Percentiles rank a stretch among this genome's conserved stretches.
These are phyloP conservation scores for Oenanthe sinensis DNA, from an alignment of 129 eudicot genomes.

Conservation along the genomic window DNA sequence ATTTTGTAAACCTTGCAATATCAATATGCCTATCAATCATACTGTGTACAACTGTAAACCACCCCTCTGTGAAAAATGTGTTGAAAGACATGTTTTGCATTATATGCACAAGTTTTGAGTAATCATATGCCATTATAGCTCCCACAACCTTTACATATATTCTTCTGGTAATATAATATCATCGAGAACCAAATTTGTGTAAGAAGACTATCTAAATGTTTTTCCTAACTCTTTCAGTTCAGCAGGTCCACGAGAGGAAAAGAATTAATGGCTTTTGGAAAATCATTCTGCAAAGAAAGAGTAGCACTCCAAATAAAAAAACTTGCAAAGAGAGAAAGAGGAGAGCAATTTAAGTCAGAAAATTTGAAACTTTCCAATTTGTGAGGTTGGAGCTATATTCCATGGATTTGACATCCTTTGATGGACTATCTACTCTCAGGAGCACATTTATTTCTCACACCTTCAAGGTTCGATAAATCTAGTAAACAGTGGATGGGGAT, in stretches of 20 bases:
- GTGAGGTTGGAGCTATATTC: not conserved
- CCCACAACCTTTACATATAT: not conserved
- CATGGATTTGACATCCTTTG: too few relatives aligned
- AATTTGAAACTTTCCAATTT: too few relatives aligned
- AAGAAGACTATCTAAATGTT: not conserved
- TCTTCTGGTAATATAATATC: not conserved
- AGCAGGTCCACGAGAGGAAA: not conserved
- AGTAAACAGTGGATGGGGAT: too few relatives aligned
- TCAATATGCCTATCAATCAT: not conserved
- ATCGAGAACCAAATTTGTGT: not conserved
- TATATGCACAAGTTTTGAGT: not conserved
- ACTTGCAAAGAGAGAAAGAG: too few relatives aligned
- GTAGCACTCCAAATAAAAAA: not conserved
- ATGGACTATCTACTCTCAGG: too few relatives aligned
- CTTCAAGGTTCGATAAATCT: too few relatives aligned
- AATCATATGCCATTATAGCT: not conserved
- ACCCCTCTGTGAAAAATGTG: not conserved
- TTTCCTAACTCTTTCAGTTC: not conserved
- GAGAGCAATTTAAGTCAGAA: not conserved
- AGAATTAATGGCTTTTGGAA: not conserved
- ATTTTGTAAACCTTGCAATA: not conserved
- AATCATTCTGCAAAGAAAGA: not conserved
- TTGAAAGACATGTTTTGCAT: too few relatives aligned
- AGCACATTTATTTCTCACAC: too few relatives aligned
- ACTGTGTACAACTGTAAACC: not conserved